A percentile compares a stretch with the other conserved stretches of the same genome.
Evolutionary conservation across 2,329 filamentous ascomycete genomes (phyloP).

Genomic region (Thelonectria rubi): DNA sequence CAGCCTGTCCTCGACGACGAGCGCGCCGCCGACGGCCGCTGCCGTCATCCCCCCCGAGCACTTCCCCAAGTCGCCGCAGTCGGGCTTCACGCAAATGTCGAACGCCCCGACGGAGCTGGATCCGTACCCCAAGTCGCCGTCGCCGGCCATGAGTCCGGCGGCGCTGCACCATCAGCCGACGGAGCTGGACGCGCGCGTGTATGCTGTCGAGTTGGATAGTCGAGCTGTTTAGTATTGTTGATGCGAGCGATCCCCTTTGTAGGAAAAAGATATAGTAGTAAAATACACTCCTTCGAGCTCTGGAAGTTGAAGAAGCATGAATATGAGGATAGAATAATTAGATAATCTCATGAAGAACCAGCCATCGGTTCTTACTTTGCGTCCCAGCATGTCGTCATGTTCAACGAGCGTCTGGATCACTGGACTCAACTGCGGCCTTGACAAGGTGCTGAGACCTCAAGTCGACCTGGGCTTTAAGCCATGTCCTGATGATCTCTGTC

Average conservation of each 20-base stretch:
- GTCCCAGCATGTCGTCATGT: too few species aligned
- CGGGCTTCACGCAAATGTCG: not conserved
- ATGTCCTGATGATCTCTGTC: too few species aligned
- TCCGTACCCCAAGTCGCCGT: not conserved
- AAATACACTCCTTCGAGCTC: not conserved
- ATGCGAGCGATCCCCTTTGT: not conserved
- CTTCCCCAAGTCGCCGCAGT: slow-evolving; percentile 6
- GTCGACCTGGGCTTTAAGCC: too few species aligned
- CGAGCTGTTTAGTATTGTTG: not conserved
- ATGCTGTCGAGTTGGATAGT: slow-evolving; percentile 11
- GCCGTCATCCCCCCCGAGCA: not conserved
- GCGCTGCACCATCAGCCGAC: not conserved
- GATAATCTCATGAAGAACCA: not conserved
- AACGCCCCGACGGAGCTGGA: slow-evolving; percentile 8
- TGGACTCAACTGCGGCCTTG: too few species aligned
- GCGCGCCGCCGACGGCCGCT: not conserved
- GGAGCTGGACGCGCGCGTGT: slow-evolving; percentile 5
- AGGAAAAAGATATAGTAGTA: not conserved
- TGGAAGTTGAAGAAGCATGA: not conserved
- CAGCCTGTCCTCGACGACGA: not conserved
- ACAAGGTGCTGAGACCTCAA: too few species aligned
- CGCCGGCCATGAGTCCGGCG: not conserved
- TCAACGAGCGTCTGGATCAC: too few species aligned
- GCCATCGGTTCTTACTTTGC: too few species aligned
- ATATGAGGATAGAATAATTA: not conserved